These are phyloP conservation scores for Zea mays DNA, from an alignment of 176 grass and related monocot species.

Conservation along the genomic window DNA sequence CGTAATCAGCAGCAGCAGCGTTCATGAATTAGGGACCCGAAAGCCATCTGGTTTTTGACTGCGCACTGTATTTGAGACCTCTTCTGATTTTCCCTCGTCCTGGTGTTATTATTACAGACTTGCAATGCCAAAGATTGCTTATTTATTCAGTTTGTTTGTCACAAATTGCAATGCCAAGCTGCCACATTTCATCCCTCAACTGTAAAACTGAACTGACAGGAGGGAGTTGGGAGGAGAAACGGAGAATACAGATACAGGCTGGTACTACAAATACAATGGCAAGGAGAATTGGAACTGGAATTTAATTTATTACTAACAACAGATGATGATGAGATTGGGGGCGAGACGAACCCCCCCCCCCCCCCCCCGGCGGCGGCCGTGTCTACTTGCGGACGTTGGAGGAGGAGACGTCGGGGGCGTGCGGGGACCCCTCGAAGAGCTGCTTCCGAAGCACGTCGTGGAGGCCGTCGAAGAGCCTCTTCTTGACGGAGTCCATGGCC, in stretches of 20 bases:
- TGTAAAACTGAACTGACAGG: not conserved
- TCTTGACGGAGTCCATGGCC: constrained; percentile 78
- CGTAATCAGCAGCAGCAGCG: not conserved
- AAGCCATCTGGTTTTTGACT: too few relatives aligned
- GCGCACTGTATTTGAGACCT: not conserved
- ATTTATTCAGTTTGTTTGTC: not conserved
- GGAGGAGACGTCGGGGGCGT: constrained; percentile 5
- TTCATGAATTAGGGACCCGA: not conserved
- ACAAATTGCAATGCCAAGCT: constrained; percentile 11
- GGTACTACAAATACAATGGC: constrained; percentile 2
- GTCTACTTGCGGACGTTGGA: constrained; percentile 41
- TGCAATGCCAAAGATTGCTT: not conserved
- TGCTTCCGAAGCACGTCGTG: constrained; percentile 75
- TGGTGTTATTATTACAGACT: not conserved
- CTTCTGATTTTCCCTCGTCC: not conserved
- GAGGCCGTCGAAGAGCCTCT: constrained; percentile 66
- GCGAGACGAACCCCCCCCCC: not conserved
- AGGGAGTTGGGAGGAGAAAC: not conserved
- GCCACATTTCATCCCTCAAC: not conserved
- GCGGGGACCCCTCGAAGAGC: constrained; percentile 57
- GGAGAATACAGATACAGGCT: constrained; percentile 19
- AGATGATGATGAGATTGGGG: not conserved
- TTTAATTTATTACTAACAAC: not conserved
- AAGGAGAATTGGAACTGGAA: not conserved
- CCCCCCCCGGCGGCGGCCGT: too few relatives aligned